These are phyloP conservation scores for Sphaceloma murrayae DNA, from an alignment of 2,329 filamentous ascomycete species.

Conservation along the genomic window DNA sequence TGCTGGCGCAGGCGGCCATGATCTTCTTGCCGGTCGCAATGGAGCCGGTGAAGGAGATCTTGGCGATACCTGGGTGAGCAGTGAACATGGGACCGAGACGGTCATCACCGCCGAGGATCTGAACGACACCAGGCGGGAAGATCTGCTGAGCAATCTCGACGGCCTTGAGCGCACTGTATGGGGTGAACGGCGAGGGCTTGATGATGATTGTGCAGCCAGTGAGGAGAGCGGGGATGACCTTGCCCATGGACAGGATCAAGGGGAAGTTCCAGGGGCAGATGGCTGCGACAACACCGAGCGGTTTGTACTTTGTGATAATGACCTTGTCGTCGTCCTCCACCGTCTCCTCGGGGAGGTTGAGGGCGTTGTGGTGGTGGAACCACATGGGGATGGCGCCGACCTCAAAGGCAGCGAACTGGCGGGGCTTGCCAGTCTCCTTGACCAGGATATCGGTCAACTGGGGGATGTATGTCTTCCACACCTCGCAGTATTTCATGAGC, in stretches of 20 bases:
- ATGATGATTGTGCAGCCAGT: constrained; percentile 37
- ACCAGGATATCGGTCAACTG: constrained; percentile 30
- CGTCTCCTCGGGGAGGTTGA: constrained; percentile 33
- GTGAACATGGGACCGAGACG: constrained; percentile 51
- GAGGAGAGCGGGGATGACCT: constrained; percentile 48
- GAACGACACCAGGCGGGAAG: constrained; percentile 55
- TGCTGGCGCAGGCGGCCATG: constrained; percentile 46
- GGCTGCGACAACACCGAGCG: constrained; percentile 39
- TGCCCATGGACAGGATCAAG: constrained; percentile 43
- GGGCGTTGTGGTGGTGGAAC: constrained; percentile 31
- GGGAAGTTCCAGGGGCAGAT: constrained; percentile 46
- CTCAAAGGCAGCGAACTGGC: constrained; percentile 35
- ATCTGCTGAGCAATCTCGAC: constrained; percentile 48
- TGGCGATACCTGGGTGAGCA: constrained; percentile 49
- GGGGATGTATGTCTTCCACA: constrained; percentile 27
- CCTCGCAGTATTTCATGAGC: constrained; percentile 28
- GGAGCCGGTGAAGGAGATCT: constrained; percentile 56
- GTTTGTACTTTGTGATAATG: constrained; percentile 38
- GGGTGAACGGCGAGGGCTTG: constrained; percentile 43
- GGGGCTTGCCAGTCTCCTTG: constrained; percentile 35
- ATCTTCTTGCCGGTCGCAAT: constrained; percentile 52
- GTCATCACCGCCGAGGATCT: constrained; percentile 52
- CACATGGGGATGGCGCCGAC: constrained; percentile 30
- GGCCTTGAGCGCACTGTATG: constrained; percentile 51
- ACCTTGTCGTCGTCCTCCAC: constrained; percentile 40